Conservation (phyloP, 2,329 filamentous ascomycete genomes). For the Alternaria tenuissima region DNA sequence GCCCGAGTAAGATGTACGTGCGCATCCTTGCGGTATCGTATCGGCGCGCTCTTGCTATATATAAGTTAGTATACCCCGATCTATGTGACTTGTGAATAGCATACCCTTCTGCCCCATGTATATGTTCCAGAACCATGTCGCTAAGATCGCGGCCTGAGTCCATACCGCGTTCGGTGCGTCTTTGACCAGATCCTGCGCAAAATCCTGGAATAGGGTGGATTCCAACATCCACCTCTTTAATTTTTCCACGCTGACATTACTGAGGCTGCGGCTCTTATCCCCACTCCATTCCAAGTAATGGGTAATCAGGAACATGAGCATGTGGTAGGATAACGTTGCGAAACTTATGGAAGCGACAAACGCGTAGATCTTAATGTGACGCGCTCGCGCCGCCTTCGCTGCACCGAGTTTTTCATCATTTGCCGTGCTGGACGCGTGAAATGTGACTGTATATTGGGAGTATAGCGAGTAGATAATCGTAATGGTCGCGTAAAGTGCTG, state of each 20-base stretch:
- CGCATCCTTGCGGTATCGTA: constrained; percentile 21
- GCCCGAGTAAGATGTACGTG: constrained; percentile 38
- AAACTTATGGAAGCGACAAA: constrained; percentile 40
- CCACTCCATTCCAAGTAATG: constrained; percentile 37
- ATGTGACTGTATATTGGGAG: constrained; percentile 24
- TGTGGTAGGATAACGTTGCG: constrained; percentile 38
- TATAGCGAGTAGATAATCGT: constrained; percentile 28
- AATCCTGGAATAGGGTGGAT: constrained; percentile 37
- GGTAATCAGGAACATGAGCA: constrained; percentile 41
- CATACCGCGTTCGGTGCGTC: constrained; percentile 34
- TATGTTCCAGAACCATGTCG: constrained; percentile 43
- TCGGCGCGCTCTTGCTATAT: constrained; percentile 23
- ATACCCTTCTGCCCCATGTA: constrained; percentile 40
- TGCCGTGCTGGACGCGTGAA: not conserved
- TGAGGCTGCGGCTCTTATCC: not conserved
- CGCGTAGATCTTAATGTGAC: constrained; percentile 40
- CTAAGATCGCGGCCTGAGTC: constrained; percentile 37
- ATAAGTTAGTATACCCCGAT: not conserved
- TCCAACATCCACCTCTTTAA: constrained; percentile 41
- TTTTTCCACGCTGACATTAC: constrained; percentile 3
- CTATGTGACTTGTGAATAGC: not conserved
- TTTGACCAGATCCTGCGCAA: constrained; percentile 39
- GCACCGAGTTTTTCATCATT: constrained; percentile 16
- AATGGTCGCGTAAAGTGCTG: constrained; percentile 34
- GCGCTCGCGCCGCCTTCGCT: constrained; percentile 25